phyloP scores from a whole-genome alignment of 306 rosid species.

The Rosa lucieae region DNA sequence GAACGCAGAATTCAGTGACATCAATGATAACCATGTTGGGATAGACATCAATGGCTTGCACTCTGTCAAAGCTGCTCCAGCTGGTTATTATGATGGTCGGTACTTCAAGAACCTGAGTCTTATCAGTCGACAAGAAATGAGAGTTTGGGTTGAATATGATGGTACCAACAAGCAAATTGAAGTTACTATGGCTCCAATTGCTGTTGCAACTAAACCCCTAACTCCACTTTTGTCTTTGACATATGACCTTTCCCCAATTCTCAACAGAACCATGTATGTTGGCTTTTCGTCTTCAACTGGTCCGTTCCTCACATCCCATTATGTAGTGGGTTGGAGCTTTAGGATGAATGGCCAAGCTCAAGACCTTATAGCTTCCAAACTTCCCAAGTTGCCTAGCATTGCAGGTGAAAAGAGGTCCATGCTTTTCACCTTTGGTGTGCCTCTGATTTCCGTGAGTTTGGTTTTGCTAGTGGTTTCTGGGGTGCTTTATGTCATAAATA shows the following conservation, averaged over 20 bases:
- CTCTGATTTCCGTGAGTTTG: too few relatives aligned
- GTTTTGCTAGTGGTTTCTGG: too few relatives aligned
- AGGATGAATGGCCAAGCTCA: conserved; percentile 28
- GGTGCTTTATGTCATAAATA: too few relatives aligned
- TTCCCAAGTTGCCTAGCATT: conserved; percentile 21
- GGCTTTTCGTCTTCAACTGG: conserved; percentile 43
- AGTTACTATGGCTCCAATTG: conserved; percentile 57
- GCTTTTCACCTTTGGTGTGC: too few relatives aligned
- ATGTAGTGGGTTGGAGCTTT: conserved; percentile 39
- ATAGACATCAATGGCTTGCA: conserved; percentile 52
- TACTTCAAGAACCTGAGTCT: conserved; percentile 37
- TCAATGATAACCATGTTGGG: conserved; percentile 47
- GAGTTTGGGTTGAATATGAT: conserved; percentile 71
- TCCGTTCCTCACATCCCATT: conserved; percentile 27
- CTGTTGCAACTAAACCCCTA: conserved; percentile 34
- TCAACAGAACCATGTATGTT: conserved; percentile 26
- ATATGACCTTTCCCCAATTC: conserved; percentile 24
- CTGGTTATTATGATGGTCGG: conserved; percentile 33
- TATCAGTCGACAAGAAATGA: conserved; percentile 46
- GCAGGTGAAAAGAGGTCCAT: conserved; percentile 15
- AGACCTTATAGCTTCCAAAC: conserved; percentile 18
- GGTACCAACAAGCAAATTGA: conserved; percentile 31
- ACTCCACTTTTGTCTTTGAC: conserved; percentile 29
- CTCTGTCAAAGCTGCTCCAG: conserved; percentile 32
- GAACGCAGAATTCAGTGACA: neutral